Evolutionary conservation across 164 flowering plant species (phyloP).

Genomic region (Aristolochia californica): DNA sequence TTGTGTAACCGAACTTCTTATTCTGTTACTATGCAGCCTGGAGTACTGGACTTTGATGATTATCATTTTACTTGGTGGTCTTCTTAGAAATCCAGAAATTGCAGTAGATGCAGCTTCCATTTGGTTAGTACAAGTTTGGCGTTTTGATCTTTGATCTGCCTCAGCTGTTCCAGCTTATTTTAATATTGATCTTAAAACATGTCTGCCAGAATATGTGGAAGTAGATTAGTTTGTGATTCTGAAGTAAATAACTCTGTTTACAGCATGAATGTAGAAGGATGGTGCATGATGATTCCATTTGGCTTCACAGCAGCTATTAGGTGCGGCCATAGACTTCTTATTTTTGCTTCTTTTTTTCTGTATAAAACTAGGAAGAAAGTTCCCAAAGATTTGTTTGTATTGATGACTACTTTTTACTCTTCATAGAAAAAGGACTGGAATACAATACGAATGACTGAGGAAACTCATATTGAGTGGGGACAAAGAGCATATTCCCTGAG

Average conservation of each 20-base stretch:
- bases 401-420: neutral
- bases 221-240: neutral
- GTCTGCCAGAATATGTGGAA: neutral
- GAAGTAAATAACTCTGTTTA: neutral
- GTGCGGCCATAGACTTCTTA: neutral
- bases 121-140: conserved; percentile 3
- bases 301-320: conserved; percentile 9
- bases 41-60: conserved; percentile 8
- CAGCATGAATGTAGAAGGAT: conserved; percentile 3
- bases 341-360: neutral
- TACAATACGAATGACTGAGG: no score
- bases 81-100: conserved; percentile 5
- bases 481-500: neutral
- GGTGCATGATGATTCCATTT: conserved; percentile 4
- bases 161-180: neutral
- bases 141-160: neutral
- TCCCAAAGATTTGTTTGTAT: neutral
- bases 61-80: conserved; percentile 7
- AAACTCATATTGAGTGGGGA: no score
- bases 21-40: conserved; percentile 4
- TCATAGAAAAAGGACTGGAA: neutral
- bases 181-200: neutral
- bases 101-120: conserved; percentile 10
- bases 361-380: neutral
- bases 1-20: no score